phyloP scores from a whole-genome alignment of 495 filamentous ascomycete genomes.

The Zalerion maritima region DNA sequence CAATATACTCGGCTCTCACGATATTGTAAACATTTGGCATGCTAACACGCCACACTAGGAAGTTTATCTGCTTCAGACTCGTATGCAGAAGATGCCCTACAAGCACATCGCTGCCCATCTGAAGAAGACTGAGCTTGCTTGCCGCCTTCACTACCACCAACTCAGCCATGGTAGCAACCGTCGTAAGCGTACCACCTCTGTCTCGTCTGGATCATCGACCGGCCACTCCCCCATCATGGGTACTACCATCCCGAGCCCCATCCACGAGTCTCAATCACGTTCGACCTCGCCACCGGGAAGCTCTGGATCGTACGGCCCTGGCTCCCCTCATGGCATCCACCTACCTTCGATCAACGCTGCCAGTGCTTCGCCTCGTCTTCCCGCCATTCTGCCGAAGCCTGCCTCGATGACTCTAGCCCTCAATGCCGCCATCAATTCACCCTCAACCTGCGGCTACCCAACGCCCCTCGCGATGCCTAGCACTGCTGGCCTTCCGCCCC shows the following conservation, averaged over 20 bases:
- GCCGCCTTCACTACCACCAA: slow-evolving; percentile 73
- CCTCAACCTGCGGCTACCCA: slow-evolving; percentile 22
- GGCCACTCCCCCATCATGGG: slow-evolving; percentile 33
- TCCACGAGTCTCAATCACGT: slow-evolving; percentile 25
- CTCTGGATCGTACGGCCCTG: slow-evolving; percentile 18
- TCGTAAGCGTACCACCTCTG: slow-evolving; percentile 49
- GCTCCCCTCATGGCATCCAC: slow-evolving; percentile 25
- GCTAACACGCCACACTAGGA: slow-evolving; percentile 34
- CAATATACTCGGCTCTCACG: neutral
- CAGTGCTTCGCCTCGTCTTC: slow-evolving; percentile 30
- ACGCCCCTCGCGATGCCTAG: slow-evolving; percentile 18
- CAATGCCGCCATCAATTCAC: slow-evolving; percentile 14
- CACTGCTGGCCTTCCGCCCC: slow-evolving; percentile 11
- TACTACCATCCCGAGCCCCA: slow-evolving; percentile 29
- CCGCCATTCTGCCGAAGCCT: slow-evolving; percentile 47
- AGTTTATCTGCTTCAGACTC: slow-evolving; percentile 70
- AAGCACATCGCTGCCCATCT: slow-evolving; percentile 74
- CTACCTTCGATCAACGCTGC: slow-evolving; percentile 25
- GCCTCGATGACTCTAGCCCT: slow-evolving; percentile 30
- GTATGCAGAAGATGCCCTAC: slow-evolving; percentile 75
- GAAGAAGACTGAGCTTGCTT: slow-evolving; percentile 76
- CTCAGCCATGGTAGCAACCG: slow-evolving; percentile 67
- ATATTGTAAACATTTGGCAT: neutral
- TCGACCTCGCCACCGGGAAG: slow-evolving; percentile 25
- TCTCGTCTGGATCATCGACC: slow-evolving; percentile 40